These are phyloP conservation scores for Trametes gibbosa DNA, from an alignment of 768 basidiomycete species.

Conservation along the genomic window DNA sequence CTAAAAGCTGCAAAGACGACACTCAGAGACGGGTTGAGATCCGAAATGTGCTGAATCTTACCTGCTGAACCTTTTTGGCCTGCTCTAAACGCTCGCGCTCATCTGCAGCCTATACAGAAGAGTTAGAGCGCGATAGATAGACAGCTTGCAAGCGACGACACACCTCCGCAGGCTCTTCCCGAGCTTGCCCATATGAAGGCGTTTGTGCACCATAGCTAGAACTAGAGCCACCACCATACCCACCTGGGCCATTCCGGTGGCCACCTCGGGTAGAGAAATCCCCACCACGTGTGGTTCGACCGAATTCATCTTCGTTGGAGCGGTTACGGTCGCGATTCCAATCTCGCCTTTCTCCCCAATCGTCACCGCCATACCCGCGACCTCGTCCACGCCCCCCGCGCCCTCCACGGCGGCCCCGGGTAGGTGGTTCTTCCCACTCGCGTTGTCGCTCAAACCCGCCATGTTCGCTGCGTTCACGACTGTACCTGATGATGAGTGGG, in stretches of 20 bases:
- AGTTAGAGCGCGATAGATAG: neutral
- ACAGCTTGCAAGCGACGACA: constrained; percentile 13
- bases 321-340: constrained; percentile 26
- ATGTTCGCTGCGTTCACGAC: constrained; percentile 30
- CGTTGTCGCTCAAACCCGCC: constrained; percentile 33
- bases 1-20: constrained; percentile 48
- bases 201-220: constrained; percentile 17
- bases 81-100: constrained; percentile 73
- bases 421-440: constrained; percentile 34
- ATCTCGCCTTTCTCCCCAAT: constrained; percentile 44
- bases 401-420: constrained; percentile 37
- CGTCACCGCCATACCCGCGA: constrained; percentile 33
- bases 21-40: neutral
- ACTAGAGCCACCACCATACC: constrained; percentile 27
- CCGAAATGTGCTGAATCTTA: constrained; percentile 29
- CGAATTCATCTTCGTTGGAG: constrained; percentile 23
- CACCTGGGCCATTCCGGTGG: constrained; percentile 27
- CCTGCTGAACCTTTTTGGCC: constrained; percentile 82
- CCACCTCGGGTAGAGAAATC: constrained; percentile 26
- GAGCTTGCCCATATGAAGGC: constrained; percentile 28
- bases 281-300: constrained; percentile 22
- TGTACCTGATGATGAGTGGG: constrained; percentile 21
- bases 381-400: constrained; percentile 38
- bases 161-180: constrained; percentile 35
- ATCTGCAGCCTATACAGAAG: constrained; percentile 46